phyloP scores from a whole-genome alignment of 139 green algal species.

The Yamagishiella unicocca region DNA sequence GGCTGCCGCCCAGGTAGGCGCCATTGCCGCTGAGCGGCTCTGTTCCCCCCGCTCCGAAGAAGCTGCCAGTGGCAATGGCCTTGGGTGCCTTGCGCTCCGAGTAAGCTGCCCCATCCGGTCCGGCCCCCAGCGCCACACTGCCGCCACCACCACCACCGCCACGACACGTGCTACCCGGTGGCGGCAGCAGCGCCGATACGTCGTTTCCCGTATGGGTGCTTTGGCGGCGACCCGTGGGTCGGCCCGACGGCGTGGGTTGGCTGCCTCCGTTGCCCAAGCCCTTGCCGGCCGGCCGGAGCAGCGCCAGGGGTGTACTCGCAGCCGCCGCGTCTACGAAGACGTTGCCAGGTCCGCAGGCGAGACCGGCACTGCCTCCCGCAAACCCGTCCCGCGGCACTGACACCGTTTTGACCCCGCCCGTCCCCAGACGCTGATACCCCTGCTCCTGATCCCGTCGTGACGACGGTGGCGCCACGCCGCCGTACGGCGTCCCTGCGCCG shows the following conservation, averaged over 20 bases:
- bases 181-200: not conserved
- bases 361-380: too few relatives aligned
- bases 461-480: not conserved
- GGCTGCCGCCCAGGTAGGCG: not conserved
- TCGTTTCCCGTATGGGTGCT: constrained; percentile 20
- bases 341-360: too few relatives aligned
- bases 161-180: not conserved
- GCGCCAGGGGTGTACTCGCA: not conserved
- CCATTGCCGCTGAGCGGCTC: not conserved
- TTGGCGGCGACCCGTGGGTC: not conserved
- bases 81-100: constrained; percentile 19
- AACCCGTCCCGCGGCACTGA: too few relatives aligned
- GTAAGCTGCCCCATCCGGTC: not conserved
- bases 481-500: not conserved
- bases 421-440: not conserved
- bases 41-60: not conserved
- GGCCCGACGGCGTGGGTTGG: not conserved
- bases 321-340: too few relatives aligned
- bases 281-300: not conserved
- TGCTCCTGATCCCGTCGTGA: not conserved
- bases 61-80: not conserved
- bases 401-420: too few relatives aligned
- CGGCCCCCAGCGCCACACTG: not conserved
- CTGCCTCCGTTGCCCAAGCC: not conserved
- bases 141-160: too few relatives aligned